These are phyloP conservation scores for Cenchrus fungigraminus DNA, from an alignment of 176 grass and related monocot genomes.

Conservation along the genomic window DNA sequence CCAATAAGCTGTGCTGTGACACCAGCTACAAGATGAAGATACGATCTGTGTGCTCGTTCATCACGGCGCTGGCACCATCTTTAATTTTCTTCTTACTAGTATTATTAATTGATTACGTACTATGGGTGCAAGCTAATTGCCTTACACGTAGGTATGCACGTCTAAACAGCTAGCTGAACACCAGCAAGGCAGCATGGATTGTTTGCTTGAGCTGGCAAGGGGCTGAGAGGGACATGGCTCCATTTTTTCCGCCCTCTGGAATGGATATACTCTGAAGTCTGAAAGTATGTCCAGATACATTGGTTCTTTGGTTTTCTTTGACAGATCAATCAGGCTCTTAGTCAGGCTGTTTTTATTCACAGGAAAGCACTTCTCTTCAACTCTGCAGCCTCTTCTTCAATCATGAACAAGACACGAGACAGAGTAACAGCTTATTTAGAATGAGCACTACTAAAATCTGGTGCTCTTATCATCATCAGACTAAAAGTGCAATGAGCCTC, in stretches of 20 bases:
- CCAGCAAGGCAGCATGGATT: slow-evolving; percentile 13
- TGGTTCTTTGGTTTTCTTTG: background rate
- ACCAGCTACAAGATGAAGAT: slow-evolving; percentile 38
- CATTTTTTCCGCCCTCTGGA: background rate
- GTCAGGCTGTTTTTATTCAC: background rate
- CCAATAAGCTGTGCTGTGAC: background rate
- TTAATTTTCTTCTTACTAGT: background rate
- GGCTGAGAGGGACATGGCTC: slow-evolving; percentile 25
- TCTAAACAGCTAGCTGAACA: slow-evolving; percentile 6
- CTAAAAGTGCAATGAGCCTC: slow-evolving; percentile 1
- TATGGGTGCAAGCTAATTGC: background rate
- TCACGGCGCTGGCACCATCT: slow-evolving; percentile 18
- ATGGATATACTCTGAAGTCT: background rate
- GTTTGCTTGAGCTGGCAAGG: slow-evolving; percentile 12
- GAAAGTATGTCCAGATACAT: background rate
- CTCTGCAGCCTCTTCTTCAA: background rate
- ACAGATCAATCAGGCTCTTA: background rate
- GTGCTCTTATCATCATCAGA: slow-evolving; percentile 23
- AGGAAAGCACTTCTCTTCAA: background rate
- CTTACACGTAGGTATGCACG: slow-evolving; percentile 23
- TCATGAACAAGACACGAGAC: background rate
- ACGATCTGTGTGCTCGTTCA: background rate
- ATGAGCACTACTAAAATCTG: slow-evolving; percentile 23
- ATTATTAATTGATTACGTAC: background rate
- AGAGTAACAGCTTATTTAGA: background rate